These are phyloP conservation scores for Boletellus deceptivus DNA, from an alignment of 1,284 basidiomycete species.

Conservation along the genomic window DNA sequence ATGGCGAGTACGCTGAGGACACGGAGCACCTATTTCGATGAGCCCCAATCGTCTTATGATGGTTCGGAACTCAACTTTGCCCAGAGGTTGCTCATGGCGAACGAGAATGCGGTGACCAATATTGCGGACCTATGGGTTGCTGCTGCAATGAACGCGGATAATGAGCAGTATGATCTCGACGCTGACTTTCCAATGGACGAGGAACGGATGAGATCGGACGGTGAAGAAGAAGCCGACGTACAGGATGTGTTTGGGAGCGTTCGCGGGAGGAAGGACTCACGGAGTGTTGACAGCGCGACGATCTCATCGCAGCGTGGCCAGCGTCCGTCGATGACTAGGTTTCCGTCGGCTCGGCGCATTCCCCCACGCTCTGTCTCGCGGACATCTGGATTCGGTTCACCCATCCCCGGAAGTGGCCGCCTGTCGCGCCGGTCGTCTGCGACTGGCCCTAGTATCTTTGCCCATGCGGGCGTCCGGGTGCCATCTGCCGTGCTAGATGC, in stretches of 20 bases:
- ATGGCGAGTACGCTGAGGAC: constrained; percentile 47
- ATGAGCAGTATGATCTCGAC: constrained; percentile 36
- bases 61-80: constrained; percentile 75
- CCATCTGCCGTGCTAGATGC: constrained; percentile 71
- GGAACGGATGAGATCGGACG: constrained; percentile 14
- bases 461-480: constrained; percentile 73
- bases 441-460: constrained; percentile 69
- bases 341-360: constrained; percentile 8
- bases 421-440: constrained; percentile 53
- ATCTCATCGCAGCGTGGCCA: constrained; percentile 13
- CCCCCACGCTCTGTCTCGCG: constrained; percentile 27
- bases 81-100: constrained; percentile 86
- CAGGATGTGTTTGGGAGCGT: constrained; percentile 27
- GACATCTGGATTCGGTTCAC: constrained; percentile 32
- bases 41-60: constrained; percentile 38
- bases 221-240: constrained; percentile 34
- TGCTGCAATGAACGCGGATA: constrained; percentile 85
- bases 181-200: constrained; percentile 19
- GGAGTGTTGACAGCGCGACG: constrained; percentile 6
- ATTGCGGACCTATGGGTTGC: constrained; percentile 94
- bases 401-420: constrained; percentile 29
- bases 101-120: constrained; percentile 86
- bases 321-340: constrained; percentile 16
- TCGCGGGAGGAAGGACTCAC: constrained; percentile 21
- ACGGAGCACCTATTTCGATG: constrained; percentile 46